Evolutionary conservation across 169 alveolate genomes (phyloP), one percentile per base, ranked within the genome.

Genomic region (Toxoplasma gondii): DNA sequence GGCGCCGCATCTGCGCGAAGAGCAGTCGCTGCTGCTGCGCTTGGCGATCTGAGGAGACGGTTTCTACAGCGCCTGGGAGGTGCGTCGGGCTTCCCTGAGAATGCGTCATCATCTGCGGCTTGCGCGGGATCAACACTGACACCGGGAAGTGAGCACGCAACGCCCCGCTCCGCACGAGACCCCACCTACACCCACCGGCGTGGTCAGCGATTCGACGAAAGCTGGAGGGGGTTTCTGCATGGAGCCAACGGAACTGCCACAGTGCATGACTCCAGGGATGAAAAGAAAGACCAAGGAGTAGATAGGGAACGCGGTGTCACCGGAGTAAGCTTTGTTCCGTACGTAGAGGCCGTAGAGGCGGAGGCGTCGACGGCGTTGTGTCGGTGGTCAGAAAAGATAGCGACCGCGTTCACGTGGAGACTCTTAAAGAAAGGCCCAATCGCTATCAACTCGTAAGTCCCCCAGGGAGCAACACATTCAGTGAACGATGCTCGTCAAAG

Each of bases 1-100:
- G 90, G 69, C 41, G 64, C 90, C 5, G 90, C 84, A 1, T 41
- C 41, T 27, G 27, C 69, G 36, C 19, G 69, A 2, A 82, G 54
- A 29, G 90, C 90, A n/a, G 90, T 43, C 1, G 90, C 90, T 67
- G 90, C 90, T 29, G 90, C 90, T 16, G 90, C 90, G 90, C 38
- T 78, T 78, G 86, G 86, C 39, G 86, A 78, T 41, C 45, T 78
- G 44, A 9, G 86, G 39, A 7, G 86, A 78, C 67, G 69, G 5
- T 43, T 43, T 1, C 64, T 43, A 29, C 90, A 41, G 64, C 36
- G 90, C 17, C 90, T 82, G 64, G 69, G 38, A 43, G 90, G 69
- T 5, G 24, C 44, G 38, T 44, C 1, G 84, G 45, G 24, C 10
- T 12, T n/a, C 12, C 43, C 44, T 7, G 24, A 74, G 38, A 41